A percentile compares a stretch with the other conserved stretches of the same genome.
Conservation (phyloP, 768 basidiomycete species). For the Trametes cubensis region DNA sequence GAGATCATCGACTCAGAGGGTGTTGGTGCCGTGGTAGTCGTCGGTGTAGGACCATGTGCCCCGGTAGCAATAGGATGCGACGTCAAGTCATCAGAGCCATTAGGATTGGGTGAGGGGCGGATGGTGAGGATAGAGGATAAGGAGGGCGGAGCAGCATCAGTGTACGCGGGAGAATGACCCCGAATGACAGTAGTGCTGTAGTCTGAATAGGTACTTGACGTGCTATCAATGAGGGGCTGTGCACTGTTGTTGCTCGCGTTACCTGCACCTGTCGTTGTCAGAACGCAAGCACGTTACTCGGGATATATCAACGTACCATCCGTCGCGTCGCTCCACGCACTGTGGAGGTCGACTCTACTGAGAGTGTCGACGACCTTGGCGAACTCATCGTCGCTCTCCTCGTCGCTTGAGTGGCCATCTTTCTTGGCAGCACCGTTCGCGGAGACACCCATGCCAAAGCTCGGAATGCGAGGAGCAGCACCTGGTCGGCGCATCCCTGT, state of each 20-base stretch:
- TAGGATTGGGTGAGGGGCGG: conserved; percentile 55
- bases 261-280: conserved; percentile 30
- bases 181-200: conserved; percentile 76
- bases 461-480: conserved; percentile 76
- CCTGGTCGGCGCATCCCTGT: conserved; percentile 60
- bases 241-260: conserved; percentile 45
- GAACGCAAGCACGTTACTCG: background rate
- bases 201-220: conserved; percentile 50
- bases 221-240: conserved; percentile 56
- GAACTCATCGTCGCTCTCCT: conserved; percentile 71
- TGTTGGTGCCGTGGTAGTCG: conserved; percentile 24
- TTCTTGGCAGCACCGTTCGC: conserved; percentile 41
- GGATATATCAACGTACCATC: conserved; percentile 36
- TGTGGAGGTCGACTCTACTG: conserved; percentile 52
- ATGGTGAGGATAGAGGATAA: conserved; percentile 77
- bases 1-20: conserved; percentile 51
- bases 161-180: conserved; percentile 38
- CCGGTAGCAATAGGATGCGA: conserved; percentile 44
- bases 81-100: conserved; percentile 42
- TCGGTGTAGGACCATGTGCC: conserved; percentile 30
- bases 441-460: conserved; percentile 72
- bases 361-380: conserved; percentile 60
- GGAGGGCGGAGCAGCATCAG: conserved; percentile 49
- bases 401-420: conserved; percentile 42
- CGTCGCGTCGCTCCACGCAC: conserved; percentile 48